Conservation (phyloP, 371 early-diverging fungal genomes). For the Syncephalastrum sp. region DNA sequence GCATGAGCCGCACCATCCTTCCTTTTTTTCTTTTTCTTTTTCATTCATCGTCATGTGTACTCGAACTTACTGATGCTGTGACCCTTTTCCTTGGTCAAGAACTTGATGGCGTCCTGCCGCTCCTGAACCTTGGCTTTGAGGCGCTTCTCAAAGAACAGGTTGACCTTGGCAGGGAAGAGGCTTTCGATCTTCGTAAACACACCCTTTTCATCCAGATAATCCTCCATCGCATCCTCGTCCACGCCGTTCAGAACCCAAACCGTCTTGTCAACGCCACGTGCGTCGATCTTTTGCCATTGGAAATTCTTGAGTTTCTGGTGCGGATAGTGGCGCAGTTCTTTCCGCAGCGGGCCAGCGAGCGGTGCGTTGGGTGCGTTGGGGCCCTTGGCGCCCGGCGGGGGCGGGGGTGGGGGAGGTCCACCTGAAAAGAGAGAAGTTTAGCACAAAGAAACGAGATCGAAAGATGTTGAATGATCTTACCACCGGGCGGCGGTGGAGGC, state of each 20-base stretch:
- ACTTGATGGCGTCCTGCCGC: conserved; percentile 25
- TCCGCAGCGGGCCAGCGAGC: conserved; percentile 17
- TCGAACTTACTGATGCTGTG: conserved; percentile 35
- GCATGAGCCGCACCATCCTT: background rate
- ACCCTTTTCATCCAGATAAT: conserved; percentile 18
- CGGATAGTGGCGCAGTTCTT: conserved; percentile 28
- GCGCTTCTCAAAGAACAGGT: conserved; percentile 25
- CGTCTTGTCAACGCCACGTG: conserved; percentile 20
- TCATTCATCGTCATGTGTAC: background rate
- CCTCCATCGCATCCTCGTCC: conserved; percentile 26
- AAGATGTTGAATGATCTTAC: conserved; percentile 9
- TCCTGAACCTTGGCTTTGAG: conserved; percentile 15
- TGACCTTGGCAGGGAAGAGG: conserved; percentile 30
- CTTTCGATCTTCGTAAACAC: conserved; percentile 24
- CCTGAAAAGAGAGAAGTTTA: background rate
- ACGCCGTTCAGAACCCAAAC: conserved; percentile 24
- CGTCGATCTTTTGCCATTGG: conserved; percentile 38
- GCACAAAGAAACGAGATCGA: too few relatives aligned
- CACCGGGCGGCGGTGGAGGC: conserved; percentile 14
- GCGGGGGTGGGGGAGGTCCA: background rate
- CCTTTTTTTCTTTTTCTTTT: background rate
- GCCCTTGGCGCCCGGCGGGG: conserved; percentile 6
- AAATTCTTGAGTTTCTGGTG: conserved; percentile 30
- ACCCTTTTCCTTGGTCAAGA: conserved; percentile 38
- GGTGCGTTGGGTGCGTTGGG: conserved; percentile 1